These are phyloP conservation scores for Physcomitrium patens DNA, from an alignment of 225 moss, liverwort and hornwort species.

Conservation along the genomic window DNA sequence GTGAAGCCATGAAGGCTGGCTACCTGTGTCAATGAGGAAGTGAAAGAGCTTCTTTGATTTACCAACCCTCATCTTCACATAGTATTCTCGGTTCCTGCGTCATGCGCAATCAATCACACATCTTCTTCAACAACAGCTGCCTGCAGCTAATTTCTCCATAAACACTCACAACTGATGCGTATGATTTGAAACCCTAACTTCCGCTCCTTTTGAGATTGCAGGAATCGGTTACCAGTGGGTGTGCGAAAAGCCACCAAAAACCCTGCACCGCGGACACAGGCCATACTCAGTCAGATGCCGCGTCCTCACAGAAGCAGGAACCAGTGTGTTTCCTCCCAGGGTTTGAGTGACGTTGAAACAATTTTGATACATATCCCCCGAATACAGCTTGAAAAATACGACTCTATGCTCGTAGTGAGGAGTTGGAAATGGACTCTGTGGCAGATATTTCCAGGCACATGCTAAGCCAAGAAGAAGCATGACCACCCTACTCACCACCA, in stretches of 20 bases:
- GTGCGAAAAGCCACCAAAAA: slow-evolving; percentile 24
- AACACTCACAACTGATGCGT: not conserved
- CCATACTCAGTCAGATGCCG: not conserved
- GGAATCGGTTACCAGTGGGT: slow-evolving; percentile 3
- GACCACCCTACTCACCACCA: not conserved
- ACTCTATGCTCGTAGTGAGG: not conserved
- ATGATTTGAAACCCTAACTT: not conserved
- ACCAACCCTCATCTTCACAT: slow-evolving; percentile 32
- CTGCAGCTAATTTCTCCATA: not conserved
- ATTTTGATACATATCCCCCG: not conserved
- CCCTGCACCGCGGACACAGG: not conserved
- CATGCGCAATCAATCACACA: not conserved
- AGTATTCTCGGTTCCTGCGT: slow-evolving; percentile 32
- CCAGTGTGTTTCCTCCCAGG: not conserved
- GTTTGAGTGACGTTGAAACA: slow-evolving; percentile 4
- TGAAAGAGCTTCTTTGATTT: slow-evolving; percentile 30
- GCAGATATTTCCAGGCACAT: not conserved
- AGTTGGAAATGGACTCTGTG: not conserved
- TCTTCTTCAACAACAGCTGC: not conserved
- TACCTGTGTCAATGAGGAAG: slow-evolving; percentile 33
- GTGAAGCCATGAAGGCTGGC: slow-evolving; percentile 22
- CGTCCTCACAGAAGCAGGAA: not conserved
- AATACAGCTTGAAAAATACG: slow-evolving; percentile 20
- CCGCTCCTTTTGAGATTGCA: not conserved
- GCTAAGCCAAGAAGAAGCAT: slow-evolving; percentile 17